Base-by-base conservation (phyloP, 768 basidiomycete species). In the Candolleomyces aberdarensis region DNA sequence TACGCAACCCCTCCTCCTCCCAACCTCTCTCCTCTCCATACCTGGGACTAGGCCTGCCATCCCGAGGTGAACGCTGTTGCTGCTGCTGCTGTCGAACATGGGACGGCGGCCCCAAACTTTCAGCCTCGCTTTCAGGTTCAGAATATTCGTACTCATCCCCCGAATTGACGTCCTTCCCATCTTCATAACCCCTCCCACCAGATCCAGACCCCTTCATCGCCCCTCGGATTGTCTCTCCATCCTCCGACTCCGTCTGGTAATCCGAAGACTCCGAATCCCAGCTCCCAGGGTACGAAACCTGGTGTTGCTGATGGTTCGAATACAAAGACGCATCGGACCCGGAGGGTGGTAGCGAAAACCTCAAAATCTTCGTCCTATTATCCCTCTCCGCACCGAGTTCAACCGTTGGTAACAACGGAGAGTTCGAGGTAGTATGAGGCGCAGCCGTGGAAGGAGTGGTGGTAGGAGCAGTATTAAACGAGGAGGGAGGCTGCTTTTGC, bases 261-360 rank as follows among this genome's bases (percentile, higher is more conserved):
- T 36, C 36, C 36, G 36, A 36, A 3, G 59, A 54, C 64, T 48
- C 50, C 22, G 49, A 46, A 3, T 57, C 60, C 60, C 60, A 61
- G 8, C 60, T 61, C 4, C 60, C 60, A 9, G 60, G 60, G 20
- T 61, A 61, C 4, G 55, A 57, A 5, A 36, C 36, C 11, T 36
- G 36, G 36, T 36, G 6, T 5, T 57, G n/a, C 10, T 57, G 43
- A 11, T 57, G 26, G 3, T 70, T 65, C 8, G 70, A 71, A 56
- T 70, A 71, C 3, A 64, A 55, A 0, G 72, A 72, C 1, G 62
- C 62, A 8, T 62, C 66, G 20, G 72, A 72, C 39, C 71, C 70
- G 11, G 72, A 73, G 3, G 63, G 57, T 1, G 72, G 72, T 22
- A 71, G 52, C 8, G 70, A 71, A 60, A 71, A 71, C 1, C 70